Conservation (phyloP, 176 grass and related monocot genomes). For the Rhynchospora tenuis region DNA sequence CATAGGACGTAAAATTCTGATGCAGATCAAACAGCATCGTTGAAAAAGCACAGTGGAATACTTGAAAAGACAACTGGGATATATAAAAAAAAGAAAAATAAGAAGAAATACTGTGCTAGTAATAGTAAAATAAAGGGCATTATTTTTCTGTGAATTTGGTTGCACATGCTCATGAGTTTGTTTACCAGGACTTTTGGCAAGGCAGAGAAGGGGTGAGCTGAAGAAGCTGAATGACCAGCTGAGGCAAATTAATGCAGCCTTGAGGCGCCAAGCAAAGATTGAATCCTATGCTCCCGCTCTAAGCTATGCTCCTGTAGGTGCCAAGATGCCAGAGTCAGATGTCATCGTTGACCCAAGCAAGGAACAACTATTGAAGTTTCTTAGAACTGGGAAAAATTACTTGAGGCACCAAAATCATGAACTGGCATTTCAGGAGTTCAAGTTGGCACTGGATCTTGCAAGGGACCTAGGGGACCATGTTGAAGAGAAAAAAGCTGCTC, state of each 20-base stretch:
- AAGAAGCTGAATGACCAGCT: conserved; percentile 83
- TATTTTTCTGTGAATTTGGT: background rate
- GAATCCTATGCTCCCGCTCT: conserved; percentile 90
- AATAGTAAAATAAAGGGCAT: background rate
- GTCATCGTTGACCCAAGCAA: conserved; percentile 87
- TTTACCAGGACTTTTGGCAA: conserved; percentile 66
- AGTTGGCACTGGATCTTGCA: conserved; percentile 72
- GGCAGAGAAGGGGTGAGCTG: conserved; percentile 85
- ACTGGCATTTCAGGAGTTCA: conserved; percentile 79
- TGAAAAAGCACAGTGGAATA: background rate
- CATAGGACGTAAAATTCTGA: background rate
- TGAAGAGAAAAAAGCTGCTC: conserved; percentile 87
- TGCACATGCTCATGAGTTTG: background rate
- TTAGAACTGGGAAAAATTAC: conserved; percentile 85
- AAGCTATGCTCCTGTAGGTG: conserved; percentile 87
- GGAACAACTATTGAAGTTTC: conserved; percentile 52
- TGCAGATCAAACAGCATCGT: background rate
- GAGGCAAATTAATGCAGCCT: conserved; percentile 87
- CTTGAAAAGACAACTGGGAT: background rate
- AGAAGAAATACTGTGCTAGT: background rate
- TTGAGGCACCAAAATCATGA: conserved; percentile 75
- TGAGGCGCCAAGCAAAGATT: conserved; percentile 95
- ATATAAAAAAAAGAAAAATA: background rate
- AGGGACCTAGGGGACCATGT: conserved; percentile 73
- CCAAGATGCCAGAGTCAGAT: conserved; percentile 62